Evolutionary conservation across 1,284 basidiomycete genomes (phyloP), one percentile per base, ranked within the genome.

Genomic region (Vanrija pseudolonga): DNA sequence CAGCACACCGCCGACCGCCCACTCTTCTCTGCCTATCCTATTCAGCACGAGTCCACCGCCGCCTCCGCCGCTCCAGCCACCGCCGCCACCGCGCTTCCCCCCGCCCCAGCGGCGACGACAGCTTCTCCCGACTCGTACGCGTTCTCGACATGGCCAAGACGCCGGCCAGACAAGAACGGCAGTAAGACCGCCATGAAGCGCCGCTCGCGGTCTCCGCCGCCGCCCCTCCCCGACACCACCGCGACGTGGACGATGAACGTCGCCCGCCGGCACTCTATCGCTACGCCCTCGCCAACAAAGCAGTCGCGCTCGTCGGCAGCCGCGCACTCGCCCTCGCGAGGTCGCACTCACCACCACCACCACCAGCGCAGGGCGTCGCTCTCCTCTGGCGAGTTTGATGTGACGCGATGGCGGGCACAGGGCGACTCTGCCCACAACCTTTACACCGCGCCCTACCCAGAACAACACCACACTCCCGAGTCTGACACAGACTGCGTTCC

Each of bases 1-100:
- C 32, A 47, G 0, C 60, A 51, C 9, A 65, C 65, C 1, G 63
- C 60, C 3, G 66, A 69, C 28, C 62, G 69, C 9, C 71, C 71
- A 0, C 50, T 68, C 11, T 72, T 72, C 57, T 71, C 67, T 2
- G 56, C 66, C 11, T 72, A 71, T 45, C 67, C 70, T 28, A 26
- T 51, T 23, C 32, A 32, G 32, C 32, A 32, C 32, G 7, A 11
- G 26, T 12, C 12, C 32, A 37, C 64, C 17, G 64, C 66, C 9
- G 55, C 58, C 26, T 64, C 64, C 17, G 22, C 63, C 45, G 62
- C n/a, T n/a, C n/a, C n/a, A n/a, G n/a, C 63, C 36, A 55, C 49
- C n/a, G 64, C 65, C 12, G 63, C 61, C 28, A 60, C 65, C 3
- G 61, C 63, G n/a, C n/a, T n/a, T 20, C 51, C 57, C 19, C 62